These are phyloP conservation scores for Leishmania guyanensis DNA, from an alignment of 208 protist genomes.

Conservation along the genomic window DNA sequence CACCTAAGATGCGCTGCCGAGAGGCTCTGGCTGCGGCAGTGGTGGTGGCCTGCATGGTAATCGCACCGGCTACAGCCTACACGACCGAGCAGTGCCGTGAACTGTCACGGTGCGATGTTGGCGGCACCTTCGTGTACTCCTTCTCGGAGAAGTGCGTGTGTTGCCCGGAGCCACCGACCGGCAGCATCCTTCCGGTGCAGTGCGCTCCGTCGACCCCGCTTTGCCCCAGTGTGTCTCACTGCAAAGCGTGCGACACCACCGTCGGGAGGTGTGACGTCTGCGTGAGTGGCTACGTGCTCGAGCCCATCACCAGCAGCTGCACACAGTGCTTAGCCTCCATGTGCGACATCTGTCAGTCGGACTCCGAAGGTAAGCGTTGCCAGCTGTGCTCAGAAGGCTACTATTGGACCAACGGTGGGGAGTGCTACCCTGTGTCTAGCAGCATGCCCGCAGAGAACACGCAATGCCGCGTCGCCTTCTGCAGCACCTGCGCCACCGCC, in stretches of 20 bases:
- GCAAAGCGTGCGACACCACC: slow-evolving; percentile 1
- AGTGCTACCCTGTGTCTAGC: background rate
- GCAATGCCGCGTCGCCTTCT: slow-evolving; percentile 17
- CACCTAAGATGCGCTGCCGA: background rate
- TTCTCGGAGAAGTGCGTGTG: background rate
- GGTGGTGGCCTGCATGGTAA: background rate
- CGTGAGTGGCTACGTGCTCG: background rate
- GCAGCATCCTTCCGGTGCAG: background rate
- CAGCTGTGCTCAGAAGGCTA: background rate
- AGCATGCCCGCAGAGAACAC: background rate
- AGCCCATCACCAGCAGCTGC: background rate
- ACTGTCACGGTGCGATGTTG: background rate
- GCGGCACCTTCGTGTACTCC: background rate
- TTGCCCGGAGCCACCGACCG: background rate
- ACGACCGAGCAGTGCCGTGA: background rate
- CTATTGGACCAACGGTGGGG: background rate
- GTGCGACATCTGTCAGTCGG: background rate
- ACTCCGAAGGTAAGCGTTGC: background rate
- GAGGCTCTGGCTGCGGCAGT: background rate
- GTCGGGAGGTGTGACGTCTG: background rate
- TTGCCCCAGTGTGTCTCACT: background rate
- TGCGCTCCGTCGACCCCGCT: background rate
- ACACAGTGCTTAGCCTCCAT: background rate
- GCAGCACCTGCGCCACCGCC: slow-evolving; percentile 2
- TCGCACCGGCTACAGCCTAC: background rate